phyloP scores from a whole-genome alignment of 371 early-diverging fungal genomes.

The Apophysomyces variabilis region DNA sequence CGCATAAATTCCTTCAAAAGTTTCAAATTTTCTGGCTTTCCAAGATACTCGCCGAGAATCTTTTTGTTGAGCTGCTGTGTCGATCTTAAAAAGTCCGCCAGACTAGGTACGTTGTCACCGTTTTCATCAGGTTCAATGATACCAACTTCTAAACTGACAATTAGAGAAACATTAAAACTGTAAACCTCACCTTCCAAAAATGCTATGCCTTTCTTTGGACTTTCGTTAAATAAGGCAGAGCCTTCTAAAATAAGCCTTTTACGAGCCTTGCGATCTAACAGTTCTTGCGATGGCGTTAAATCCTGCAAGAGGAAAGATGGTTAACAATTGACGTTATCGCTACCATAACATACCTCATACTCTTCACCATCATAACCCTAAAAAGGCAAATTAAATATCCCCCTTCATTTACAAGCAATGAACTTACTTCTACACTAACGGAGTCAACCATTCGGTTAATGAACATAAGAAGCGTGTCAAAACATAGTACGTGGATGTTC shows the following conservation, averaged over 20 bases:
- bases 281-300: constrained; percentile 34
- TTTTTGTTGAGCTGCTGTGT: constrained; percentile 82
- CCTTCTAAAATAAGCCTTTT: constrained; percentile 82
- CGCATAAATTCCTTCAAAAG: constrained; percentile 79
- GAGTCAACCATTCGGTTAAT: constrained; percentile 81
- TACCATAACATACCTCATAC: constrained; percentile 4
- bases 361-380: not conserved
- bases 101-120: constrained; percentile 55
- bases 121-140: constrained; percentile 49
- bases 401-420: not conserved
- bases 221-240: constrained; percentile 82
- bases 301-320: constrained; percentile 19
- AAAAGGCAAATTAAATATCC: constrained; percentile 1
- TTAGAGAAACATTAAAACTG: not conserved
- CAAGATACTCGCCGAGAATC: constrained; percentile 86
- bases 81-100: constrained; percentile 74
- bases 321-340: not conserved
- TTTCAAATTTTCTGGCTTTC: constrained; percentile 81
- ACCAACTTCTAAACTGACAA: constrained; percentile 40
- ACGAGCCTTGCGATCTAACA: constrained; percentile 46
- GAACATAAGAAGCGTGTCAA: constrained; percentile 82
- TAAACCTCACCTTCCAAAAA: constrained; percentile 59
- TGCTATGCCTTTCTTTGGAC: constrained; percentile 82
- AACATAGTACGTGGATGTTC: constrained; percentile 68
- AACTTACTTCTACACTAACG: constrained; percentile 38